Base-by-base conservation (phyloP, 371 early-diverging fungal species). In the Amoeboaphelidium occidentale region DNA sequence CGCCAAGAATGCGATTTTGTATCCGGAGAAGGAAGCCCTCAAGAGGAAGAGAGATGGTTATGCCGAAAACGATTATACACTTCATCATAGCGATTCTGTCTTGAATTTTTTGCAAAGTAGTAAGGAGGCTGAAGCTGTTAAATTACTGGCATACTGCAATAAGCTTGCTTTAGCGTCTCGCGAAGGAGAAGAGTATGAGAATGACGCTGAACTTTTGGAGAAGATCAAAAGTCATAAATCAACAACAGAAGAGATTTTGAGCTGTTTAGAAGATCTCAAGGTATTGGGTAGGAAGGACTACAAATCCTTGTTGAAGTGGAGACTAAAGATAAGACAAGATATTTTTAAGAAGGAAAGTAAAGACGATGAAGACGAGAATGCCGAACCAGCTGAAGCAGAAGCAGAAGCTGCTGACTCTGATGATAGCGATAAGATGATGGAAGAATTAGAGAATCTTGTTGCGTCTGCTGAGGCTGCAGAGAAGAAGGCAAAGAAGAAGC, bases 31-130 rank as follows among this genome's bases (percentile, higher is more conserved):
- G 68, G 71, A 77, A 10, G 39, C 6, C 17, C 6, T 10, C 50
- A 68, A 67, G 51, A 71, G 93, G 51, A 83, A 89, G 48, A 75
- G 94, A 64, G 89, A 88, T 51, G 97, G 93, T 64, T 96, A 96
- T 66, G 91, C 82, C 49, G 93, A 92, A 55, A 89, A 85, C 45
- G 78, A 85, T 59, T 81, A 82, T 58, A 84, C 81, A 3, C 68
- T 87, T 52, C 77, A 77, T 69, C 76, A 78, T 50, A 65, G 67
- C 13, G 55, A 63, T 23, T 73, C 75, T 49, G 75, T 73, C 32
- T 69, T 74, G 65, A 80, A 87, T 25, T 89, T 88, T 55, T 69
- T 92, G 45, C 64, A 60, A 45, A 54, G 78, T 49, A 59, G 66
- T 4, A 32, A 32, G 39, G 39, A 32, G 6, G 6, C 39, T 22